Evolutionary conservation across 2,329 filamentous ascomycete species (phyloP).

Genomic region (Colletotrichum liriopes): DNA sequence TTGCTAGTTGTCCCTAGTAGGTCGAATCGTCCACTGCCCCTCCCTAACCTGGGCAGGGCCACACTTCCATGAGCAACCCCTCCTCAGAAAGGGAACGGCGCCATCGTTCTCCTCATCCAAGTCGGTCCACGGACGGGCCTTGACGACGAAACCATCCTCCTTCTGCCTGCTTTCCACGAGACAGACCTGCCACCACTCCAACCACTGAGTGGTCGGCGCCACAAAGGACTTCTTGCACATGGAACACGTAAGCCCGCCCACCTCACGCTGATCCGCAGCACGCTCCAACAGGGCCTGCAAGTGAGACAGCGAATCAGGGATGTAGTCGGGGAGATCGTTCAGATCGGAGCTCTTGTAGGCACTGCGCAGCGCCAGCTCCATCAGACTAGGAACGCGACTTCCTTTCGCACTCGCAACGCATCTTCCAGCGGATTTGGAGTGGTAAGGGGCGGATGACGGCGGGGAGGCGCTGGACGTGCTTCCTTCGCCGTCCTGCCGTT

Average conservation of each 20-base stretch:
- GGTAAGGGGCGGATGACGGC: constrained; percentile 40
- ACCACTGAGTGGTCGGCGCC: constrained; percentile 70
- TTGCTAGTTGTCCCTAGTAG: constrained; percentile 1
- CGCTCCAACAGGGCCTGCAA: constrained; percentile 59
- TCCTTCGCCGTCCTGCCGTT: constrained; percentile 14
- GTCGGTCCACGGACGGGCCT: constrained; percentile 35
- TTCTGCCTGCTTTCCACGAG: constrained; percentile 44
- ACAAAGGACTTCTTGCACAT: constrained; percentile 65
- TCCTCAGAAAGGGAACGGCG: constrained; percentile 62
- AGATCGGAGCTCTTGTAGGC: constrained; percentile 62
- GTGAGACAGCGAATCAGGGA: constrained; percentile 59
- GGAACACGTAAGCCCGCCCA: constrained; percentile 67
- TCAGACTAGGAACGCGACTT: constrained; percentile 63
- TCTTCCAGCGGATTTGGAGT: constrained; percentile 39
- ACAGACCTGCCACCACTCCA: constrained; percentile 71
- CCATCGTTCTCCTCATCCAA: constrained; percentile 51
- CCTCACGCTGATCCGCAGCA: constrained; percentile 59
- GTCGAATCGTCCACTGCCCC: constrained; percentile 46
- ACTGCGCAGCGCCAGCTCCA: constrained; percentile 65
- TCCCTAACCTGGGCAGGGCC: constrained; percentile 54
- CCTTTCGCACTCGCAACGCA: constrained; percentile 36
- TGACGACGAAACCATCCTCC: constrained; percentile 21
- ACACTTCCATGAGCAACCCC: constrained; percentile 68
- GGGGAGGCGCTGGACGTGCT: constrained; percentile 37
- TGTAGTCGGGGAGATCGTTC: constrained; percentile 58